Conservation (phyloP, 2,329 filamentous ascomycete genomes). For the Ceratocystiopsis minuta region DNA sequence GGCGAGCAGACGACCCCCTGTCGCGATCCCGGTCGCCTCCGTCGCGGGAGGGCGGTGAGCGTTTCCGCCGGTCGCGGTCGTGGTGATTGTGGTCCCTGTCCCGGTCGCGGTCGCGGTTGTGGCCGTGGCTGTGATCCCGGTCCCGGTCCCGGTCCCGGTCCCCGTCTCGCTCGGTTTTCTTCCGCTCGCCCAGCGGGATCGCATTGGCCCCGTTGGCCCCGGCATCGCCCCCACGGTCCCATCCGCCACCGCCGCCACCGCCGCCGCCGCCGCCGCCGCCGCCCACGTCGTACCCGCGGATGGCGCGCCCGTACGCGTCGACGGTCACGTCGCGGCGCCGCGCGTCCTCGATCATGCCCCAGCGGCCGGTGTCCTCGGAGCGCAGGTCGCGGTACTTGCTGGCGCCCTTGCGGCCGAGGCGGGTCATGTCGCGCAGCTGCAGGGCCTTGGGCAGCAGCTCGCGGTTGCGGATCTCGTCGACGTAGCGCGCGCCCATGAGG, state of each 20-base stretch:
- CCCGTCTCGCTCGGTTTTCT: slow-evolving; percentile 9
- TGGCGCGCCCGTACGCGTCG: too few relatives aligned
- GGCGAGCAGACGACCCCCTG: slow-evolving; percentile 22
- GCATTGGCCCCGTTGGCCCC: slow-evolving; percentile 49
- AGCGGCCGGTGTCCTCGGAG: slow-evolving; percentile 76
- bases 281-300: slow-evolving; percentile 8
- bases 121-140: slow-evolving; percentile 15
- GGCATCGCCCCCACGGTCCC: slow-evolving; percentile 24
- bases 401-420: slow-evolving; percentile 78
- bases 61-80: slow-evolving; percentile 32
- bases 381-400: slow-evolving; percentile 80
- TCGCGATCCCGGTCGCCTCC: slow-evolving; percentile 25
- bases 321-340: slow-evolving; percentile 13
- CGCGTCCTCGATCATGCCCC: slow-evolving; percentile 47
- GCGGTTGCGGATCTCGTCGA: slow-evolving; percentile 67
- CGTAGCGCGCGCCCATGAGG: slow-evolving; percentile 68
- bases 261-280: slow-evolving; percentile 21
- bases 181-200: slow-evolving; percentile 48
- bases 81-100: slow-evolving; percentile 13
- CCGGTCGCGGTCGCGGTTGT: slow-evolving; percentile 22
- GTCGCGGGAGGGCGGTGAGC: slow-evolving; percentile 33
- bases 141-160: slow-evolving; percentile 13
- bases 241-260: slow-evolving; percentile 17
- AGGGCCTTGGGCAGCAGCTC: slow-evolving; percentile 78
- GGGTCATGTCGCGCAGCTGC: slow-evolving; percentile 85